Evolutionary conservation across 2,329 filamentous ascomycete species (phyloP).

Genomic region (Cladosporium sp.): DNA sequence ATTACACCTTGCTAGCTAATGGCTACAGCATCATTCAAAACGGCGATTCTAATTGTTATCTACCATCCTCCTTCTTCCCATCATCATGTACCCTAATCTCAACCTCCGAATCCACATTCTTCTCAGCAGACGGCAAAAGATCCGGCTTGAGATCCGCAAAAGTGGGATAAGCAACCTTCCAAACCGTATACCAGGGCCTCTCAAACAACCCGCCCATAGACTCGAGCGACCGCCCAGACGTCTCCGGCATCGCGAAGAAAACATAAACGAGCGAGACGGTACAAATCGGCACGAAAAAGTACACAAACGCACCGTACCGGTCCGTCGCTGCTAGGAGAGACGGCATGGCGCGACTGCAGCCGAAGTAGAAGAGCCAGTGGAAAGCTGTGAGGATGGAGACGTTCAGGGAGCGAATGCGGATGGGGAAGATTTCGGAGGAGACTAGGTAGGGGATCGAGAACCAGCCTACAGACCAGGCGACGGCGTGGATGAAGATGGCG

Average conservation of each 20-base stretch:
- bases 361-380: conserved; percentile 73
- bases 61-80: too few relatives aligned
- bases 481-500: conserved; percentile 48
- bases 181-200: conserved; percentile 20
- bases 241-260: conserved; percentile 31
- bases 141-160: too few relatives aligned
- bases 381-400: conserved; percentile 66
- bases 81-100: too few relatives aligned
- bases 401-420: conserved; percentile 63
- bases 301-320: too few relatives aligned
- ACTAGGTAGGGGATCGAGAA: conserved; percentile 73
- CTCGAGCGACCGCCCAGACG: conserved; percentile 21
- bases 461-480: conserved; percentile 68
- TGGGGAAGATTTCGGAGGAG: conserved; percentile 68
- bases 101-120: too few relatives aligned
- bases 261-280: conserved; percentile 29
- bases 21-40: too few relatives aligned
- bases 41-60: too few relatives aligned
- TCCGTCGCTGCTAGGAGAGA: conserved; percentile 29
- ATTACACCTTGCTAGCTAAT: too few relatives aligned
- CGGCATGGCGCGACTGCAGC: conserved; percentile 66
- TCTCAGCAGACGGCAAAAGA: too few relatives aligned
- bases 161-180: conserved; percentile 20
- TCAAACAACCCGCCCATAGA: conserved; percentile 20
- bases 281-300: conserved; percentile 19